These are phyloP conservation scores for Pseudocercospora macadamiae DNA, from an alignment of 2,329 filamentous ascomycete species.

Conservation along the genomic window DNA sequence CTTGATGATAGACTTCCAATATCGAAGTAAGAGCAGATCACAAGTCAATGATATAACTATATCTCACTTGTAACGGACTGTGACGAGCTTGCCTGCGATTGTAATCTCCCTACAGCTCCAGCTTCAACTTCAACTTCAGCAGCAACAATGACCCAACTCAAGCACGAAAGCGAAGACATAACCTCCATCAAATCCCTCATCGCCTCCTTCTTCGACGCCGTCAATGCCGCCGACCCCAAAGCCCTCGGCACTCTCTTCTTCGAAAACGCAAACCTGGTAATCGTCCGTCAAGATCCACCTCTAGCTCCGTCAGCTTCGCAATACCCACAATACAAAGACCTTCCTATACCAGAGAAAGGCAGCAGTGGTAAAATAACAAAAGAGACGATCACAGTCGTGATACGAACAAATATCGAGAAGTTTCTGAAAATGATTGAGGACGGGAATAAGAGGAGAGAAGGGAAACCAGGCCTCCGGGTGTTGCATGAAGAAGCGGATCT, in stretches of 20 bases:
- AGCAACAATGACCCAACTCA: constrained; percentile 20
- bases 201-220: constrained; percentile 27
- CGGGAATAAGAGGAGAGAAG: constrained; percentile 19
- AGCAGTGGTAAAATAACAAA: not conserved
- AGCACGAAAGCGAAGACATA: constrained; percentile 9
- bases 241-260: constrained; percentile 68
- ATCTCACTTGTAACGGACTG: not conserved
- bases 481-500: constrained; percentile 22
- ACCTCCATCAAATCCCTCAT: constrained; percentile 24
- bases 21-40: not conserved
- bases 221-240: constrained; percentile 42
- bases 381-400: constrained; percentile 8
- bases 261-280: constrained; percentile 69
- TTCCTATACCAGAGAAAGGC: not conserved
- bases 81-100: too few species aligned
- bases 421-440: constrained; percentile 25
- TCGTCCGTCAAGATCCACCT: constrained; percentile 26
- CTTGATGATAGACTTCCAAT: not conserved
- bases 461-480: constrained; percentile 15
- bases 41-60: not conserved
- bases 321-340: constrained; percentile 4
- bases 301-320: constrained; percentile 5
- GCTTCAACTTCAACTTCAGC: not conserved
- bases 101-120: not conserved
- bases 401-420: constrained; percentile 20